Base-by-base conservation (phyloP, 768 basidiomycete species). In the Daedalea quercina region DNA sequence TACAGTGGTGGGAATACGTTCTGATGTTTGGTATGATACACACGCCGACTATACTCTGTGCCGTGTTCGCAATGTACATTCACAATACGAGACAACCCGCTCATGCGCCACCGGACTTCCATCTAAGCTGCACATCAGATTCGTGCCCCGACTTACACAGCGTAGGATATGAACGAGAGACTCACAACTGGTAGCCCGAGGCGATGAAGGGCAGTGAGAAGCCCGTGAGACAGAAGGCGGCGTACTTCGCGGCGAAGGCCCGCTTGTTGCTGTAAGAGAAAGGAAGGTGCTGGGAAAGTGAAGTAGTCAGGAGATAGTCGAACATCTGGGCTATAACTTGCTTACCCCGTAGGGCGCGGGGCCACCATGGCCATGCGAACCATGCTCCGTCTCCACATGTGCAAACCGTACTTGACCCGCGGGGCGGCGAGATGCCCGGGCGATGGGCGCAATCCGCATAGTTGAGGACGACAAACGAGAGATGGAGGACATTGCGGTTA, bases 201-300 rank as follows among this genome's bases (percentile, higher is more conserved):
- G 85, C 84, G 45, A 76, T 58, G 65, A 89, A 81, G 12, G 87
- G 87, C 52, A 88, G 77, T 45, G 76, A 67, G 64, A 88, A 87
- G 15, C 84, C 84, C 8, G 72, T 57, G 8, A 61, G 50, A 44
- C 85, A 70, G 63, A 70, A 78, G 3, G 62, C 54, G 25, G 61
- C 52, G 51, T 80, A 56, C 64, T 81, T 82, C 46, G 70, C 49
- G 3, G 67, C 81, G 44, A 65, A 69, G 37, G 59, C 51, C 24
- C 52, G 48, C 55, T 57, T 57, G 53, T 61, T 58, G 44, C 51
- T 46, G 60, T 64, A 67, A 20, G 47, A 51, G 63, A 69, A 69
- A 15, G 68, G 68, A 51, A 69, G 57, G 58, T 66, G 63, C 66
- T 67, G 55, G 25, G n/a, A 9, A 22, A 9, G 17, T 8, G 20